Conservation (phyloP, 108 stramenopile genomes). For the Skeletonema marinoi region DNA sequence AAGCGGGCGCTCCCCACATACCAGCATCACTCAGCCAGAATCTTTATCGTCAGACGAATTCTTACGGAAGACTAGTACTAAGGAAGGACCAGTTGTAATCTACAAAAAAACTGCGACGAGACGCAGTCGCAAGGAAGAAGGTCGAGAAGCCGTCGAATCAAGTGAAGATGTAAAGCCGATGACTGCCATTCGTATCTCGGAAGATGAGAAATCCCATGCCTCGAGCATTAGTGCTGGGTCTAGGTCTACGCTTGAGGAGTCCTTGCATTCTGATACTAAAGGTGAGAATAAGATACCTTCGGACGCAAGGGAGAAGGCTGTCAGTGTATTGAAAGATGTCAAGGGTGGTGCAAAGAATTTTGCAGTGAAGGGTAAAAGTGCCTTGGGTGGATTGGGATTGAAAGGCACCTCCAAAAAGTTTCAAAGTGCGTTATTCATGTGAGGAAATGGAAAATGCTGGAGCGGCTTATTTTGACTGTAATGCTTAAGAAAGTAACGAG, state of each 20-base stretch:
- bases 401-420: conserved; percentile 39
- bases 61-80: neutral
- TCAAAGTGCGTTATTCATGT: conserved; percentile 52
- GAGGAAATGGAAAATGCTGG: neutral
- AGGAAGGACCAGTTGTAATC: neutral
- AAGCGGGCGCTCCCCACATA: conserved; percentile 1
- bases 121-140: neutral
- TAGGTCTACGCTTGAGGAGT: conserved; percentile 4
- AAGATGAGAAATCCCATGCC: conserved; percentile 36
- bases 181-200: conserved; percentile 10
- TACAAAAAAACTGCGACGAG: neutral
- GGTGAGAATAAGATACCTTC: neutral
- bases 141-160: neutral
- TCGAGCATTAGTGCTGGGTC: conserved; percentile 38
- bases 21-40: conserved; percentile 8
- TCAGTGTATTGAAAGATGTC: conserved; percentile 22
- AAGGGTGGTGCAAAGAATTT: conserved; percentile 25
- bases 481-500: neutral
- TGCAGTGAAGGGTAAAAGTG: conserved; percentile 17
- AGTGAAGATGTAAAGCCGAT: conserved; percentile 10
- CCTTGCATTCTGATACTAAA: conserved; percentile 3
- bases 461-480: neutral
- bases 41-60: neutral
- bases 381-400: conserved; percentile 38
- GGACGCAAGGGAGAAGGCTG: conserved; percentile 5